A percentile compares a stretch with the other conserved stretches of the same genome.
phyloP scores from a whole-genome alignment of 305 asterid genomes.

The Plantago coronopus region DNA sequence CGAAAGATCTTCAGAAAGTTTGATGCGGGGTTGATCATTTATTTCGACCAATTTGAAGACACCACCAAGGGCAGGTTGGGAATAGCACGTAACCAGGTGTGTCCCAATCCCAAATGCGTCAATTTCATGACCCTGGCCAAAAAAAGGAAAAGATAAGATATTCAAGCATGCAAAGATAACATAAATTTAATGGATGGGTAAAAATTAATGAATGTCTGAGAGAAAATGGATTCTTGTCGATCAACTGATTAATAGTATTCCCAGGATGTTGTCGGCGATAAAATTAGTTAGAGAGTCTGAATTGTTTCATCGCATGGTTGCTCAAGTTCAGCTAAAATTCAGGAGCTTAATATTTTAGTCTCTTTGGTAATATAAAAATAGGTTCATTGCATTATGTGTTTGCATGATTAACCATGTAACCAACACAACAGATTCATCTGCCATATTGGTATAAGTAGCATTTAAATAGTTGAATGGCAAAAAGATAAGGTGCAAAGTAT shows the following conservation, averaged over 20 bases:
- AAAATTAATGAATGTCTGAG: not conserved
- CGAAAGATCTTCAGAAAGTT: slow-evolving; percentile 95
- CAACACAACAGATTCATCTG: slow-evolving; percentile 1
- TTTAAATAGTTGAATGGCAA: not conserved
- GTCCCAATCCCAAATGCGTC: slow-evolving; percentile 97
- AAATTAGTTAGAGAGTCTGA: slow-evolving; percentile 4
- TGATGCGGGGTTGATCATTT: slow-evolving; percentile 93
- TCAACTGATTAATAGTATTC: slow-evolving; percentile 9
- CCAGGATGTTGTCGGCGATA: not conserved
- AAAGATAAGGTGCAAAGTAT: not conserved
- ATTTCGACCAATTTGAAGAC: slow-evolving; percentile 98
- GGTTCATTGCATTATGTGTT: too few species aligned
- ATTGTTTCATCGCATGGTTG: slow-evolving; percentile 1
- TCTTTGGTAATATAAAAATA: too few species aligned
- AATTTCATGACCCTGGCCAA: slow-evolving; percentile 85
- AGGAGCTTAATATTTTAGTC: not conserved
- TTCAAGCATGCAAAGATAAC: slow-evolving; percentile 17
- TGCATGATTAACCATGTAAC: slow-evolving; percentile 7
- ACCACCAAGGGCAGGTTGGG: slow-evolving; percentile 95
- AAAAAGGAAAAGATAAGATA: not conserved
- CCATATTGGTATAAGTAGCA: slow-evolving; percentile 12
- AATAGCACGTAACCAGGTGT: slow-evolving; percentile 94
- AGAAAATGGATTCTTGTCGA: not conserved
- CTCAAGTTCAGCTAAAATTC: slow-evolving; percentile 6
- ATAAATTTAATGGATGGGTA: not conserved